Conservation (phyloP, 1,284 basidiomycete genomes). For the Cutaneotrichosporon sp. region DNA sequence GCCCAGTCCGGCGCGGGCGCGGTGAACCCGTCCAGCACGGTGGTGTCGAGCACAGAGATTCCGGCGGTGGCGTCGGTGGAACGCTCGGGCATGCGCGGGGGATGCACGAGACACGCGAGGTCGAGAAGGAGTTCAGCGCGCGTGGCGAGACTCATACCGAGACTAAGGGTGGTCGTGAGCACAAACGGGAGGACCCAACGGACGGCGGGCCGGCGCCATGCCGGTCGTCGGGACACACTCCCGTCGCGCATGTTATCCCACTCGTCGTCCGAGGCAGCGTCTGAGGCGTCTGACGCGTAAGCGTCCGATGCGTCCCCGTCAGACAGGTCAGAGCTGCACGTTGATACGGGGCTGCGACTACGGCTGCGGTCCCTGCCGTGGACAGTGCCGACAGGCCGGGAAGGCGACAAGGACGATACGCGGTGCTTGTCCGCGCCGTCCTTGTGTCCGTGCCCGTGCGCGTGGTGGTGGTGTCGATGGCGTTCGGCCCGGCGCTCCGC, state of each 20-base stretch:
- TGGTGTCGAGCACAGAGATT: neutral
- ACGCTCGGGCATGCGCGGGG: slow-evolving; percentile 22
- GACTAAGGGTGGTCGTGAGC: slow-evolving; percentile 27
- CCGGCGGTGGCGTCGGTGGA: neutral
- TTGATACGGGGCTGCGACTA: too few relatives aligned
- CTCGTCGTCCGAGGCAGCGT: too few relatives aligned
- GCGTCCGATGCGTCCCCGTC: too few relatives aligned
- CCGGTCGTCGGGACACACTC: slow-evolving; percentile 25
- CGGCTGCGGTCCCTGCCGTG: neutral
- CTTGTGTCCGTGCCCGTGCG: neutral
- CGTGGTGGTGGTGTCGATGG: neutral
- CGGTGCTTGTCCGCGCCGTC: neutral
- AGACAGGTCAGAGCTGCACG: neutral
- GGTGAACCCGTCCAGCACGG: too few relatives aligned
- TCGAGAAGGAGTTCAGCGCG: slow-evolving; percentile 43
- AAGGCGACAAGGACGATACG: too few relatives aligned
- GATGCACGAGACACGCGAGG: slow-evolving; percentile 45
- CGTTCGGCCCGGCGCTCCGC: neutral
- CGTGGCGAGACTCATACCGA: slow-evolving; percentile 42
- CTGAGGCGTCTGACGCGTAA: neutral
- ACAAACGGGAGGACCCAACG: slow-evolving; percentile 43
- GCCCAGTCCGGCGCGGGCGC: neutral
- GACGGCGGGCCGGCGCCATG: slow-evolving; percentile 39
- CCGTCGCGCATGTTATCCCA: slow-evolving; percentile 31
- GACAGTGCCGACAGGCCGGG: neutral